phyloP scores from a whole-genome alignment of 2,329 filamentous ascomycete species.

The Aspergillus melleus region DNA sequence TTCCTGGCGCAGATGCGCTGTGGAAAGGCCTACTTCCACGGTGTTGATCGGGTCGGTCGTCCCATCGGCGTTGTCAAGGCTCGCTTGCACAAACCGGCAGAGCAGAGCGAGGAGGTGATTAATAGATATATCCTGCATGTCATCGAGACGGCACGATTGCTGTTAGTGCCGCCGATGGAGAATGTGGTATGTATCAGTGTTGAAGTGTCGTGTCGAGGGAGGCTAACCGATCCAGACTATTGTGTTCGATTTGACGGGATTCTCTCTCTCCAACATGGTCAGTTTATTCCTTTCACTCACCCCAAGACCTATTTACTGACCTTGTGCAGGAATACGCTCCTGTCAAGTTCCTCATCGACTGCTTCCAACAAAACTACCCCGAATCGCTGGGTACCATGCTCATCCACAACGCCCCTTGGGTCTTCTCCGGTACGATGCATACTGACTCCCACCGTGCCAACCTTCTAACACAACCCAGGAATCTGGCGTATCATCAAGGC shows the following conservation, averaged over 20 bases:
- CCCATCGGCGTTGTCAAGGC: slow-evolving; percentile 83
- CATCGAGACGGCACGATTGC: slow-evolving; percentile 87
- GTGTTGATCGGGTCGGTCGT: slow-evolving; percentile 74
- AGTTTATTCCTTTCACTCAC: slow-evolving; percentile 17
- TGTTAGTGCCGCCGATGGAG: slow-evolving; percentile 75
- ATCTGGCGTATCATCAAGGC: slow-evolving; percentile 92
- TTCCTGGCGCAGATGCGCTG: slow-evolving; percentile 80
- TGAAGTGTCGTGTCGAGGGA: neutral
- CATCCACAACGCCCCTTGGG: slow-evolving; percentile 87
- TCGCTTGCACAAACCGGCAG: slow-evolving; percentile 76
- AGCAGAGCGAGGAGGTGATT: slow-evolving; percentile 77
- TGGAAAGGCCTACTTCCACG: slow-evolving; percentile 90
- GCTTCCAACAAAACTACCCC: slow-evolving; percentile 96
- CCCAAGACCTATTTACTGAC: neutral
- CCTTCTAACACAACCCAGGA: slow-evolving; percentile 47
- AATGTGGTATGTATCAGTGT: slow-evolving; percentile 70
- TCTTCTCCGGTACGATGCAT: slow-evolving; percentile 72
- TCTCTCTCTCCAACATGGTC: slow-evolving; percentile 91
- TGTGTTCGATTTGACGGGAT: slow-evolving; percentile 92
- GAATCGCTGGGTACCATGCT: slow-evolving; percentile 87
- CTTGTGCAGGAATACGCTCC: slow-evolving; percentile 75
- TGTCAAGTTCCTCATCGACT: slow-evolving; percentile 98
- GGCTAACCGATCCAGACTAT: slow-evolving; percentile 61
- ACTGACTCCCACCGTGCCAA: neutral
- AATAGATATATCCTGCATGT: slow-evolving; percentile 88